Evolutionary conservation across 2,329 filamentous ascomycete genomes (phyloP).

Genomic region (Ascochyta lentis): DNA sequence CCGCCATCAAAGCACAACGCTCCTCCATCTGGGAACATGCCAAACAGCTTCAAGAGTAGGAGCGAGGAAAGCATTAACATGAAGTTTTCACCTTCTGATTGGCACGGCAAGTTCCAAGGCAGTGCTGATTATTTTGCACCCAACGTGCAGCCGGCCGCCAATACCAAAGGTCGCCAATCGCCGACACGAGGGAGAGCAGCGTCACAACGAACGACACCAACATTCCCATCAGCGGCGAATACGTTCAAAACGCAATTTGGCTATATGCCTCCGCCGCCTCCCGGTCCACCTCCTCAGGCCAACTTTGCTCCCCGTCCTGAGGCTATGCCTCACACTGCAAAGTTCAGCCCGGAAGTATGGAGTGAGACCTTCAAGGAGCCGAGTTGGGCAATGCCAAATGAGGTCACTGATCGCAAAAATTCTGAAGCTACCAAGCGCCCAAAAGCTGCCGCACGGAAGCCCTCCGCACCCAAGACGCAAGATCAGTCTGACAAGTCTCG

Average conservation of each 20-base stretch:
- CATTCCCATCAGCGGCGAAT: not conserved
- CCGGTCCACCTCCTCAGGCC: constrained; percentile 35
- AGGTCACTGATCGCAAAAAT: constrained; percentile 41
- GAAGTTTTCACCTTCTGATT: constrained; percentile 56
- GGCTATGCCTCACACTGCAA: constrained; percentile 38
- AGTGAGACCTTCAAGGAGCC: constrained; percentile 53
- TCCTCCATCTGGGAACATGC: constrained; percentile 25
- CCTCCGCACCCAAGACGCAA: constrained; percentile 42
- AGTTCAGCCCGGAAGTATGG: constrained; percentile 54
- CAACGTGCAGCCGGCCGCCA: constrained; percentile 33
- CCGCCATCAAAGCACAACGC: constrained; percentile 26
- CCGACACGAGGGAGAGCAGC: constrained; percentile 40
- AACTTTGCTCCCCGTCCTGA: constrained; percentile 30
- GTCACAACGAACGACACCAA: constrained; percentile 27
- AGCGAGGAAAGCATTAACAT: constrained; percentile 59
- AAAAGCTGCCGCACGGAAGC: constrained; percentile 36
- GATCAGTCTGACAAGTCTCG: constrained; percentile 35
- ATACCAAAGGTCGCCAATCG: constrained; percentile 36
- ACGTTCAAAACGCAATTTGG: constrained; percentile 18
- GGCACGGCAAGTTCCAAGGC: constrained; percentile 55
- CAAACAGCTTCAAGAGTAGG: constrained; percentile 50
- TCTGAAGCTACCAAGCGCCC: constrained; percentile 35
- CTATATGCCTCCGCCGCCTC: constrained; percentile 39
- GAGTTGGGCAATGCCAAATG: constrained; percentile 48
- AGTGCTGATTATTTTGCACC: constrained; percentile 53